phyloP scores from a whole-genome alignment of 768 basidiomycete genomes.

The Suillus spraguei region DNA sequence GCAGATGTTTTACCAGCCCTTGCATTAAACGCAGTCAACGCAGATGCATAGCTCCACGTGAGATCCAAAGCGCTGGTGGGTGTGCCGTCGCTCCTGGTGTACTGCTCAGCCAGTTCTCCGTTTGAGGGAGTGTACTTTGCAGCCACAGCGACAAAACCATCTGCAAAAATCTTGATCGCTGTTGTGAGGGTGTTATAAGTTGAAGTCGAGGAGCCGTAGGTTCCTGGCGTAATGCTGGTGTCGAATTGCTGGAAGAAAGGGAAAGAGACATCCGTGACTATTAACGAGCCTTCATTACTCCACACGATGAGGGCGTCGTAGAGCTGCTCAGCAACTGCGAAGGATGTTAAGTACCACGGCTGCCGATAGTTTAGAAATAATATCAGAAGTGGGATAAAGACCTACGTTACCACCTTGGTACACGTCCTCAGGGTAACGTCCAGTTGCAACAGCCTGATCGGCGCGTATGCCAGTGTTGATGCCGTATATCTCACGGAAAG shows the following conservation, averaged over 20 bases:
- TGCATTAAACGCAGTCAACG: constrained; percentile 62
- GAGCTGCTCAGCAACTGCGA: constrained; percentile 78
- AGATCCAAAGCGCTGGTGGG: constrained; percentile 66
- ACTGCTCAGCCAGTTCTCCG: constrained; percentile 71
- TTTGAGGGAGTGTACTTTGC: constrained; percentile 63
- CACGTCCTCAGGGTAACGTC: constrained; percentile 77
- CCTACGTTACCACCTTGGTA: constrained; percentile 74
- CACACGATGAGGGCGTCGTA: constrained; percentile 73
- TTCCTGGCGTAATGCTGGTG: constrained; percentile 51
- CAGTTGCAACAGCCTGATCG: constrained; percentile 64
- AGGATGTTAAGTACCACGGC: constrained; percentile 78
- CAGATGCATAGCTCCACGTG: constrained; percentile 79
- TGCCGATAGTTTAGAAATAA: constrained; percentile 26
- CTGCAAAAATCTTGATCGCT: constrained; percentile 58
- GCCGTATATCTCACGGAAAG: constrained; percentile 68
- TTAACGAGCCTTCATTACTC: constrained; percentile 51
- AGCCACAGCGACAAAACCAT: constrained; percentile 61
- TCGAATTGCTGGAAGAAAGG: constrained; percentile 70
- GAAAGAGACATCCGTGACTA: constrained; percentile 63
- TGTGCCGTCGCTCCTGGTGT: constrained; percentile 46
- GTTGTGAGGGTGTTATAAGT: constrained; percentile 52
- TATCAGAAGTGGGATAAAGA: neutral
- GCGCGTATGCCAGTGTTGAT: constrained; percentile 63
- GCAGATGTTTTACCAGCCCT: constrained; percentile 49
- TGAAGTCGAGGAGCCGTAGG: constrained; percentile 48